phyloP scores from a whole-genome alignment of 305 asterid genomes.

The Rubia balearica region DNA sequence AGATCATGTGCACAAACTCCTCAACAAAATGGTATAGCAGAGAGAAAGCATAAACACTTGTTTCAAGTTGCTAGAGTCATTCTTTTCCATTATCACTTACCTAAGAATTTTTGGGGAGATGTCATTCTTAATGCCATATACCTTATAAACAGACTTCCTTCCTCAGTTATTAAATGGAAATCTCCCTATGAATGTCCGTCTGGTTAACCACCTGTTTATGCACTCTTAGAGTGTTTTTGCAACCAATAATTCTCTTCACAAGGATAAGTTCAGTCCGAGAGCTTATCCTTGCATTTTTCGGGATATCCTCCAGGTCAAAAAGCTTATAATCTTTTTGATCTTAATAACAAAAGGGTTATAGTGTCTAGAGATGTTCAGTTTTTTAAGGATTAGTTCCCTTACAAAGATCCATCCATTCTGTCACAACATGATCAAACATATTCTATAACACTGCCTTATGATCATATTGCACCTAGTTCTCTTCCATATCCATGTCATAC shows the following conservation, averaged over 20 bases:
- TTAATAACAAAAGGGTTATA: neutral
- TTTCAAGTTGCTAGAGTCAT: neutral
- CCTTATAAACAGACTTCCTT: neutral
- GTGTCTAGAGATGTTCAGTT: too few species aligned
- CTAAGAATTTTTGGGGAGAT: too few species aligned
- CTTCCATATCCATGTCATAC: too few species aligned
- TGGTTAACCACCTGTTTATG: neutral
- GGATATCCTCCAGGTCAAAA: neutral
- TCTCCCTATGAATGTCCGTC: neutral
- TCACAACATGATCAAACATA: too few species aligned
- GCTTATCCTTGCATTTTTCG: neutral
- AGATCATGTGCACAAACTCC: neutral
- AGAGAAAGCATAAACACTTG: neutral
- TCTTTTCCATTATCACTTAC: too few species aligned
- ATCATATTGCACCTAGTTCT: too few species aligned
- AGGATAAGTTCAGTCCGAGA: neutral
- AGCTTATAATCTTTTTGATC: neutral
- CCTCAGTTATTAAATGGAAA: neutral
- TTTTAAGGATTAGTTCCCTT: too few species aligned
- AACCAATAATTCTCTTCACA: neutral
- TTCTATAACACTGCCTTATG: too few species aligned
- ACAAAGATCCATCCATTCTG: too few species aligned
- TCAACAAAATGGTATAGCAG: neutral
- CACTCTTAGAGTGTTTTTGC: neutral
- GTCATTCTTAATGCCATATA: neutral